A percentile compares a stretch with the other conserved stretches of the same genome.
Evolutionary conservation across 2,329 filamentous ascomycete genomes (phyloP).

Genomic region (Ilyonectria sp.): DNA sequence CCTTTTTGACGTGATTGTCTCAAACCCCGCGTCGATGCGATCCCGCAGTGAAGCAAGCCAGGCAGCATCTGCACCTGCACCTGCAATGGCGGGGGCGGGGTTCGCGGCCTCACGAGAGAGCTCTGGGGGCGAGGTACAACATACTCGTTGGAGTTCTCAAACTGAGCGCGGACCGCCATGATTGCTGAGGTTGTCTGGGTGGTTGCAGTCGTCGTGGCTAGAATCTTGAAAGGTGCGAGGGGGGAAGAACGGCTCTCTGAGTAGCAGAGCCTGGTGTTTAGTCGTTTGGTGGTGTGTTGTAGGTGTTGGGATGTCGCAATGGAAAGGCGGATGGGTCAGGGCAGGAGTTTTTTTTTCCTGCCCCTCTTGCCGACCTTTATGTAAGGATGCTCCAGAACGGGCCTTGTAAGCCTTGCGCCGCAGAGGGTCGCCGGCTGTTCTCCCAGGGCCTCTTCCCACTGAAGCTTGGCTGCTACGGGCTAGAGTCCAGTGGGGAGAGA

Average conservation of each 20-base stretch:
- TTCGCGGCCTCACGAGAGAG: constrained; percentile 10
- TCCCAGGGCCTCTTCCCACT: constrained; percentile 15
- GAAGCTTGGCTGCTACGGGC: constrained; percentile 19
- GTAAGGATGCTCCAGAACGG: constrained; percentile 28
- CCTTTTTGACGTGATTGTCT: constrained; percentile 2
- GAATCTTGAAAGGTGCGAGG: constrained; percentile 35
- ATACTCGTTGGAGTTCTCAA: constrained; percentile 94
- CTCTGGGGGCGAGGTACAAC: constrained; percentile 50
- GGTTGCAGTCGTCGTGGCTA: constrained; percentile 32
- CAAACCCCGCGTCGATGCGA: neutral
- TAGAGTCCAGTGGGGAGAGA: neutral
- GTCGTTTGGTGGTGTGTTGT: neutral
- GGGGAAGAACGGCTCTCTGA: constrained; percentile 5
- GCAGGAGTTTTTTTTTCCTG: constrained; percentile 38
- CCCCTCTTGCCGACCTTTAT: constrained; percentile 42
- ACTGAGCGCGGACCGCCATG: constrained; percentile 81
- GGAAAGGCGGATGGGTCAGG: constrained; percentile 36
- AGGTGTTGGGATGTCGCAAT: constrained; percentile 34
- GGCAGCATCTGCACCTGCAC: constrained; percentile 3
- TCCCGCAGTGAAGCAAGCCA: neutral
- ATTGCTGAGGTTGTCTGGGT: constrained; percentile 47
- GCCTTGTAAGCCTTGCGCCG: constrained; percentile 10
- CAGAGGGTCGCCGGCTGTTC: constrained; percentile 12
- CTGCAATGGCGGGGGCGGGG: constrained; percentile 42
- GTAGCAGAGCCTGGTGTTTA: constrained; percentile 6